A percentile compares a stretch with the other conserved stretches of the same genome.
These are phyloP conservation scores for Globisporangium middletonii DNA, from an alignment of 352 stramenopile species.

Conservation along the genomic window DNA sequence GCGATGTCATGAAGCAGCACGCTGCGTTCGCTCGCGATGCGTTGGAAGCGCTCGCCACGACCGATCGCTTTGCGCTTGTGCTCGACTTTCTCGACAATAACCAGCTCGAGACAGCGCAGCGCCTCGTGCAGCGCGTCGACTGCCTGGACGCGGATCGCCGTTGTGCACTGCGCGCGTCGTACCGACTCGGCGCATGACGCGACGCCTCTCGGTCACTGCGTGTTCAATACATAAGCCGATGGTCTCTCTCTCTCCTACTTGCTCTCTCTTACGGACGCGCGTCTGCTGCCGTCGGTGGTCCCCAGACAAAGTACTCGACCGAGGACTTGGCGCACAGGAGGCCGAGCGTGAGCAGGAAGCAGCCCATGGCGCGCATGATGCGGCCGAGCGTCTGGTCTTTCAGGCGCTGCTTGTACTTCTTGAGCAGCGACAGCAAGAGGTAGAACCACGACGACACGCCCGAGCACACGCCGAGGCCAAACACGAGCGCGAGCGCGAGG, in stretches of 20 bases:
- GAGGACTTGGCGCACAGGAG: conserved; percentile 82
- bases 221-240: conserved; percentile 11
- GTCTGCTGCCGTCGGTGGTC: conserved; percentile 18
- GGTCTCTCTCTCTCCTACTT: background rate
- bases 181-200: conserved; percentile 5
- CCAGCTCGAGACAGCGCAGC: conserved; percentile 39
- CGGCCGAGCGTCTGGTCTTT: conserved; percentile 82
- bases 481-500: conserved; percentile 77
- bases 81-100: conserved; percentile 71
- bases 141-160: background rate
- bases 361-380: conserved; percentile 82
- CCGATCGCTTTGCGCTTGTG: conserved; percentile 47
- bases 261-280: conserved; percentile 19
- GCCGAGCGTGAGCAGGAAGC: conserved; percentile 76
- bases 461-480: conserved; percentile 73
- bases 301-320: conserved; percentile 74
- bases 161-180: background rate
- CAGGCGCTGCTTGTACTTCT: conserved; percentile 88
- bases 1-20: background rate
- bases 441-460: conserved; percentile 89
- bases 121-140: conserved; percentile 24
- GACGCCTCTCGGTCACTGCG: conserved; percentile 2
- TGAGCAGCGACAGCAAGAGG: conserved; percentile 73
- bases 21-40: conserved; percentile 29
- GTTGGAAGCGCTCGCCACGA: conserved; percentile 39